Conservation (phyloP, 768 basidiomycete species). For the Lactarius pseudohatsudake region DNA sequence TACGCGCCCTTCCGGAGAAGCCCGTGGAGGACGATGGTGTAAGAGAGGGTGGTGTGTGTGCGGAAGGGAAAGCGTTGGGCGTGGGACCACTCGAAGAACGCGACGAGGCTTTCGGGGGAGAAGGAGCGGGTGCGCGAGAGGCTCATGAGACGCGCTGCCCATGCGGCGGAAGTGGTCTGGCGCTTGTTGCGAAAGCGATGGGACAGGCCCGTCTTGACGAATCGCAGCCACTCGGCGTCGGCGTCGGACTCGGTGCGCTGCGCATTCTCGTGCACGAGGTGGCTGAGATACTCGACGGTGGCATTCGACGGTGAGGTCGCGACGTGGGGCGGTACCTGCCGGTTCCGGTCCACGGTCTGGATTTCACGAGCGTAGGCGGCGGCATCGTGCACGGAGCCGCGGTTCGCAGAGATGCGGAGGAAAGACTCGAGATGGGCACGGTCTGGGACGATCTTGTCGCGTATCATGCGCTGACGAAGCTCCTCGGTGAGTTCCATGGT, state of each 20-base stretch:
- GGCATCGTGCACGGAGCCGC: conserved; percentile 45
- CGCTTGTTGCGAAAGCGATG: conserved; percentile 14
- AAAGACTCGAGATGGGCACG: conserved; percentile 48
- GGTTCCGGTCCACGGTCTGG: conserved; percentile 31
- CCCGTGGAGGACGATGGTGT: conserved; percentile 56
- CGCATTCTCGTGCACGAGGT: conserved; percentile 19
- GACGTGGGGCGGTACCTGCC: conserved; percentile 8
- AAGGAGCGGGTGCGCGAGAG: conserved; percentile 13
- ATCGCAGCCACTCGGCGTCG: conserved; percentile 16
- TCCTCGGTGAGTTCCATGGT: conserved; percentile 50
- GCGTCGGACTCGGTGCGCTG: conserved; percentile 4
- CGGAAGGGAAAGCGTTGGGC: conserved; percentile 35
- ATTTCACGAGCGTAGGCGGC: conserved; percentile 44
- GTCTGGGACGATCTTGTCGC: conserved; percentile 42
- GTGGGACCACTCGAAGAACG: conserved; percentile 40
- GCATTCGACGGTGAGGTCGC: background rate
- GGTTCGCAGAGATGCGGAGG: conserved; percentile 47
- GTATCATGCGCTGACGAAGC: conserved; percentile 45
- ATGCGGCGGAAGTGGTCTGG: conserved; percentile 6
- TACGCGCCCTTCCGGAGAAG: conserved; percentile 46
- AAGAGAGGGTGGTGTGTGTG: conserved; percentile 45
- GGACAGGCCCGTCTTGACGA: conserved; percentile 1
- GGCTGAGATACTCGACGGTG: conserved; percentile 21
- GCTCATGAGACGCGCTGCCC: conserved; percentile 21
- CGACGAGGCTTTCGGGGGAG: conserved; percentile 38